Percentiles rank a stretch among this genome's conserved stretches.
These are phyloP conservation scores for Erodium maritimum DNA, from an alignment of 345 rosid species.

Conservation along the genomic window DNA sequence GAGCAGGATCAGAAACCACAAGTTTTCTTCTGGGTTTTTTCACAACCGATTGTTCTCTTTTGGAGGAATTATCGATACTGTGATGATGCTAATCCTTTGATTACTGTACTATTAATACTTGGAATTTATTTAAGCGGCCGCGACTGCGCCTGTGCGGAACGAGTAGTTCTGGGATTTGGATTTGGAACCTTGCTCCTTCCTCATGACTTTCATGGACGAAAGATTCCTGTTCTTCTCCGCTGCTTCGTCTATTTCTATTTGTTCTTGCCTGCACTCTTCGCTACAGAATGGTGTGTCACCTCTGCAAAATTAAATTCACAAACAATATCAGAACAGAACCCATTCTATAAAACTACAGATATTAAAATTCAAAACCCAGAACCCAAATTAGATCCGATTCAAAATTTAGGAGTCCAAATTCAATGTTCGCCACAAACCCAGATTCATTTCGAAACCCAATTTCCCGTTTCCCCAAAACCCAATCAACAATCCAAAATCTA, in stretches of 20 bases:
- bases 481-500: no score
- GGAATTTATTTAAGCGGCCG: conserved; percentile 28
- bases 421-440: no score
- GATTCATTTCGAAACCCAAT: no score
- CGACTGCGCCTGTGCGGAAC: conserved; percentile 30
- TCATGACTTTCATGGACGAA: conserved; percentile 49
- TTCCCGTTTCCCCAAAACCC: background rate
- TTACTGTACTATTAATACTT: background rate
- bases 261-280: conserved; percentile 76
- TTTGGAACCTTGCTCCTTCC: conserved; percentile 33
- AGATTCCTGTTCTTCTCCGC: conserved; percentile 43
- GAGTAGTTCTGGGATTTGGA: conserved; percentile 22
- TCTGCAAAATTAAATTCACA: conserved; percentile 24
- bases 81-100: background rate
- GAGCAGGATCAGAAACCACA: background rate
- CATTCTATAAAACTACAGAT: no score
- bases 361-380: conserved; percentile 5
- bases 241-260: conserved; percentile 57
- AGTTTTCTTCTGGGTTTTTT: no score
- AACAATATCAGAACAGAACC: background rate
- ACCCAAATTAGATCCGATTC: no score
- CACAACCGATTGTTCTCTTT: no score
- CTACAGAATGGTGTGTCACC: conserved; percentile 85
- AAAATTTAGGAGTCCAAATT: no score
- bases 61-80: background rate